Base-by-base conservation (phyloP, 148 eudicot species). In the Fagopyrum esculentum region DNA sequence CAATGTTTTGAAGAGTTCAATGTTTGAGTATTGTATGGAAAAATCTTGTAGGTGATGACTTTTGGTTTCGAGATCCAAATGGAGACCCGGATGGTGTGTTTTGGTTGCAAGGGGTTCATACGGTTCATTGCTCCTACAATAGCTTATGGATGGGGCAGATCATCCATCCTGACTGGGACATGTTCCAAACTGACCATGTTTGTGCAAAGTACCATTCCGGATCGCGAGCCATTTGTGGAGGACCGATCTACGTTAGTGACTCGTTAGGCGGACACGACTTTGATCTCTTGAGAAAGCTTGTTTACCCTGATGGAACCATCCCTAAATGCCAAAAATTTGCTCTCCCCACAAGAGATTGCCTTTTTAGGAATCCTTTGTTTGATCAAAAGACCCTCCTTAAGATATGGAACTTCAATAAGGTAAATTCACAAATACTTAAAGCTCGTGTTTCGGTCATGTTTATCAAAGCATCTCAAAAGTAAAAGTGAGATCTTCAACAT, bases 81-180 rank as follows among this genome's bases (percentile, higher is more conserved):
- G 93, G 93, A 12, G 90, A 89, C 72, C 89, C 89, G 72, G 80
- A 78, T 74, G 93, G 90, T 52, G 89, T 83, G 43, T 89, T 81
- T 70, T 89, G 93, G 93, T 73, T 89, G 35, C 93, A 89, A 76
- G 93, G 93, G 6, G 90, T 85, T 10, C 93, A 89, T 55, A 85
- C 87, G 89, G 81, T 89, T 63, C 93, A 89, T 76, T 89, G 93
- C 77, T 83, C 93, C 63, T 89, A 85, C 77, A 89, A 89, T 78
- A 89, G 90, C 78, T 48, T 89, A 70, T 89, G 90, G 93, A 87
- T 89, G 93, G 89, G 90, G 2, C 89, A 87, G 69, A 77, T 89
- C 35, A 82, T 89, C 59, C 89, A 89, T 60, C 93, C 93, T 46
- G 93, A 89, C 70, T 89, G 93, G 90, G 93, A 89, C 77, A 89